phyloP scores from a whole-genome alignment of 2,329 filamentous ascomycete species.

The Neonectria punicea region DNA sequence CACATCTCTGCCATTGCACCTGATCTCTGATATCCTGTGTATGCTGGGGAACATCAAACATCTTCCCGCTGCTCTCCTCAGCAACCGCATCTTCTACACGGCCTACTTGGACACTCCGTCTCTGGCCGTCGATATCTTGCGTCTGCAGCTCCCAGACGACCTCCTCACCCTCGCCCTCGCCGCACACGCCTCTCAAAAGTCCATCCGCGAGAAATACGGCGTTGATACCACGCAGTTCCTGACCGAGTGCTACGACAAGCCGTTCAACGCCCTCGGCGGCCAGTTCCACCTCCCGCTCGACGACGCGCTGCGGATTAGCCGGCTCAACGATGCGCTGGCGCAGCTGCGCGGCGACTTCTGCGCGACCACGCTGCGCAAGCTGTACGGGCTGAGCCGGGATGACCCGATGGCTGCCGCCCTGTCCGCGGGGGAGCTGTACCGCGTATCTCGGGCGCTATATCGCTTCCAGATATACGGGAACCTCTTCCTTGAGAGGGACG shows the following conservation, averaged over 20 bases:
- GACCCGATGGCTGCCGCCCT: constrained; percentile 8
- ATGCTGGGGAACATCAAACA: constrained; percentile 31
- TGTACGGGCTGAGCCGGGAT: constrained; percentile 28
- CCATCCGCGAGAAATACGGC: constrained; percentile 15
- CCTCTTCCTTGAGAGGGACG: constrained; percentile 27
- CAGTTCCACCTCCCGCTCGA: constrained; percentile 24
- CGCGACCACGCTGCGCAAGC: constrained; percentile 23
- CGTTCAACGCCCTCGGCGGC: constrained; percentile 17
- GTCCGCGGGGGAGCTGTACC: constrained; percentile 26
- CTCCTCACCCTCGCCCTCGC: constrained; percentile 30
- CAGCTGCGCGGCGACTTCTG: constrained; percentile 24
- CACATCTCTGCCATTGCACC: constrained; percentile 36
- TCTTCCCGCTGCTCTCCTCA: constrained; percentile 32
- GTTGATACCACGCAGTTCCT: constrained; percentile 26
- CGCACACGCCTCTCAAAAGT: constrained; percentile 29
- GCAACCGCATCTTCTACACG: constrained; percentile 37
- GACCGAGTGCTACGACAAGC: constrained; percentile 27
- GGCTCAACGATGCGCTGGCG: constrained; percentile 26
- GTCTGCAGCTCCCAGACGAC: constrained; percentile 30
- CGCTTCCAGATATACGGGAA: constrained; percentile 39
- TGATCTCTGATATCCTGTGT: constrained; percentile 36
- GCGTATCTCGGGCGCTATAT: constrained; percentile 35
- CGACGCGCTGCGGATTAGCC: constrained; percentile 29
- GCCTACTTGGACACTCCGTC: constrained; percentile 34
- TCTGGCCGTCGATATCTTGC: constrained; percentile 32